These are phyloP conservation scores for Parathielavia appendiculata DNA, from an alignment of 495 filamentous ascomycete species.

Conservation along the genomic window DNA sequence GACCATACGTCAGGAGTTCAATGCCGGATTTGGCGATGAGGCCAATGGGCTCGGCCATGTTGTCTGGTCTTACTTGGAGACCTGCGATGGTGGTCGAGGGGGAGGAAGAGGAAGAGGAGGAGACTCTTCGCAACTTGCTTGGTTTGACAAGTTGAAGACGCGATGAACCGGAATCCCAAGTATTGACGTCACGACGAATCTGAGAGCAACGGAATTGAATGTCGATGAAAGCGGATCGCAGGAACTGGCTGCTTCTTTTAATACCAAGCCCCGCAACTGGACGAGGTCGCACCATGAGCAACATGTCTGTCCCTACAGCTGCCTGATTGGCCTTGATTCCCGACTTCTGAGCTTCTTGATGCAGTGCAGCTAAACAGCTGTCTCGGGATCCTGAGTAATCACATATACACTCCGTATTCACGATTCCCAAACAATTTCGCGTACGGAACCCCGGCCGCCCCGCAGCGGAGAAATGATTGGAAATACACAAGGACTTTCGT, in stretches of 20 bases:
- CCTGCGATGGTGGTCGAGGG: conserved; percentile 3
- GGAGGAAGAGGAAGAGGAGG: neutral
- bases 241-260: neutral
- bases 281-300: neutral
- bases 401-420: neutral
- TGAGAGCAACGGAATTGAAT: neutral
- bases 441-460: too few species aligned
- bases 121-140: neutral
- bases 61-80: neutral
- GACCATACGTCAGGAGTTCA: conserved; percentile 48
- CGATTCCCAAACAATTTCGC: neutral
- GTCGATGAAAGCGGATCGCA: neutral
- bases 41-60: conserved; percentile 42
- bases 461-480: neutral
- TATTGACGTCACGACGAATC: neutral
- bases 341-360: neutral
- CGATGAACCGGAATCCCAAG: neutral
- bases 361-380: neutral
- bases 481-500: too few species aligned
- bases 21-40: conserved; percentile 53
- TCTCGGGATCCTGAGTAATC: conserved; percentile 1
- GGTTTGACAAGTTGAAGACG: neutral
- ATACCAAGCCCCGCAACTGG: neutral
- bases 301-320: neutral
- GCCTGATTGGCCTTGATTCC: neutral